Base-by-base conservation (phyloP, 2,329 filamentous ascomycete genomes). In the Penicillium janthinellum region DNA sequence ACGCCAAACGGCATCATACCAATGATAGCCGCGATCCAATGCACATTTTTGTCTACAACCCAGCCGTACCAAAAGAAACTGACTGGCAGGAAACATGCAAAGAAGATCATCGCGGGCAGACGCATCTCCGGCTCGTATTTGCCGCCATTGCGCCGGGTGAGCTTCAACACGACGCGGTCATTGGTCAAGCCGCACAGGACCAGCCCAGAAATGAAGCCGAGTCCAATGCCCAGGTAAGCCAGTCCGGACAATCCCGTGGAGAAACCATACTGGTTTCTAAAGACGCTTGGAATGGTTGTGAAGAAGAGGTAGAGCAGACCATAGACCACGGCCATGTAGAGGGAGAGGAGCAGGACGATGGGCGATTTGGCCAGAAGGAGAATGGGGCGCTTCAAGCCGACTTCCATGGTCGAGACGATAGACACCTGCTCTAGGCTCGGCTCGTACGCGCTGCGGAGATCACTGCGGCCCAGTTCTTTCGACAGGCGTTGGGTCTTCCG, bases 1-100 rank as follows among this genome's bases (percentile, higher is more conserved):
- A 79, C 75, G 0, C 83, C 82, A 34, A 86, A 84, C 7, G 85
- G 75, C 2, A 79, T 76, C 3, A 83, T 81, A 4, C 85, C 86
- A 45, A 87, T 77, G 59, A 88, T 54, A 8, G 52, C 31, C 14
- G 28, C 52, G 20, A 54, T 54, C 52, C 52, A 54, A 8, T 45
- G 41, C 25, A 37, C 39, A 20, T 54, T 17, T 47, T 54, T 37
- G 14, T 47, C 41, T 11, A 28, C 42, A 6, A 42, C 17, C 42
- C 42, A 55, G 17, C 31, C 52, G 31, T 54, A 47, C 52, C 41
- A 54, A 17, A 54, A 54, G 41, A 54, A 54, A 37, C 52, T 47
- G n/a, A 54, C 37, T 5, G 52, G 52, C n/a, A 54, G 41, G 31
- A 54, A 45, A 14, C 52, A 54, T 12, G 52, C 28, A 22, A 45